phyloP scores from a whole-genome alignment of 345 rosid species.

The Eucalyptus tenuipes region DNA sequence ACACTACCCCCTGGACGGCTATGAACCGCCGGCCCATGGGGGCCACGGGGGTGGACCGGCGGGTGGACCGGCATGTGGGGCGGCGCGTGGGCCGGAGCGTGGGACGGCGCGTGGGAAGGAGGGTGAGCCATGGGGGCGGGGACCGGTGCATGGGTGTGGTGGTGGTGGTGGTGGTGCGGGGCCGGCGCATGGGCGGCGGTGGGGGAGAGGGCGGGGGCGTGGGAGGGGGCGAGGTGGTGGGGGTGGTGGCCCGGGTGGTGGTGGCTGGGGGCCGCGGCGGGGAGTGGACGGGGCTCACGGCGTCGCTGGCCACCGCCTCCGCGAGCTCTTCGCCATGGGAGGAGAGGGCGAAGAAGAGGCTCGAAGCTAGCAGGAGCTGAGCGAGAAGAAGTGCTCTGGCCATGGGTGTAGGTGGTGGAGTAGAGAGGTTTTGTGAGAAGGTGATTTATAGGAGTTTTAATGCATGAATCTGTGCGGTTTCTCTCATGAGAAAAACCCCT shows the following conservation, averaged over 20 bases:
- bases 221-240: conserved; percentile 3
- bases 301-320: not conserved
- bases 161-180: not conserved
- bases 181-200: not conserved
- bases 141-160: not conserved
- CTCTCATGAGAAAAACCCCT: not conserved
- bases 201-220: conserved; percentile 17
- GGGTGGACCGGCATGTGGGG: not conserved
- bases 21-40: conserved; percentile 36
- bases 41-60: conserved; percentile 16
- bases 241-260: conserved; percentile 4
- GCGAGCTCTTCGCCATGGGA: not conserved
- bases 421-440: too few relatives aligned
- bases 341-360: conserved; percentile 22
- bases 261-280: conserved; percentile 9
- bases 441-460: conserved; percentile 12
- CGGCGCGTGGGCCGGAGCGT: conserved; percentile 21
- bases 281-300: not conserved
- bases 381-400: conserved; percentile 14
- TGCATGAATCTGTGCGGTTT: not conserved
- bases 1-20: conserved; percentile 72
- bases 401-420: not conserved
- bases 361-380: conserved; percentile 3
- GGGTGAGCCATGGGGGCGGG: conserved; percentile 12
- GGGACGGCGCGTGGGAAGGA: conserved; percentile 11